phyloP scores from a whole-genome alignment of 208 protist species.

The Porcisia hertigi region DNA sequence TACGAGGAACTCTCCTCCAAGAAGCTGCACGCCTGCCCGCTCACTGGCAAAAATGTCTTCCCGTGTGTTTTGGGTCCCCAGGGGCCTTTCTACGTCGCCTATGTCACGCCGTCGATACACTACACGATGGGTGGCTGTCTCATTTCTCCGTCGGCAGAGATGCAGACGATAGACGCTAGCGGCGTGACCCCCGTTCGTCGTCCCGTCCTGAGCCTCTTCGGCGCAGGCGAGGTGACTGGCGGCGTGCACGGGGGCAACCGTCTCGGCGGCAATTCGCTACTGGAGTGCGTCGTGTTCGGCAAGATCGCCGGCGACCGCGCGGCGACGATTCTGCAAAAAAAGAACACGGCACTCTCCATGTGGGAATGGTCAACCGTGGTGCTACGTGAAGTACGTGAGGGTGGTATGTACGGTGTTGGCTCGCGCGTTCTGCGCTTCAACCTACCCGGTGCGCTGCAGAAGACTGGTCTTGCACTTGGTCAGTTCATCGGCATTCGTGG shows the following conservation, averaged over 20 bases:
- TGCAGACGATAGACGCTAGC: constrained; percentile 61
- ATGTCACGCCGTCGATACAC: constrained; percentile 95
- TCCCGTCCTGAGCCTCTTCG: constrained; percentile 92
- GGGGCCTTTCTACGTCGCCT: constrained; percentile 80
- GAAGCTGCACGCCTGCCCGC: constrained; percentile 36
- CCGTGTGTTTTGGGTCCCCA: constrained; percentile 60
- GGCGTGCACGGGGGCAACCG: constrained; percentile 97
- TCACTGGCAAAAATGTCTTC: constrained; percentile 86
- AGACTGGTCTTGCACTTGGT: constrained; percentile 64
- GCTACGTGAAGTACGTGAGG: constrained; percentile 50
- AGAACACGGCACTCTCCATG: constrained; percentile 45
- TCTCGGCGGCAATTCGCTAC: constrained; percentile 96
- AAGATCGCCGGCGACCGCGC: constrained; percentile 78
- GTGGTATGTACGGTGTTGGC: constrained; percentile 44
- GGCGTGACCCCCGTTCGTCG: constrained; percentile 34
- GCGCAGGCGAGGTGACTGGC: constrained; percentile 96
- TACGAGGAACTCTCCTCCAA: constrained; percentile 58
- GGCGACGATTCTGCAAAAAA: constrained; percentile 62
- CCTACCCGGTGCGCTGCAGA: constrained; percentile 71
- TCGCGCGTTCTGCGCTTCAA: constrained; percentile 70
- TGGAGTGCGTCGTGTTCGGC: constrained; percentile 81
- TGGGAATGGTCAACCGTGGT: constrained; percentile 47
- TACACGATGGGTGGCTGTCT: constrained; percentile 97
- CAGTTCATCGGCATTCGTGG: constrained; percentile 76
- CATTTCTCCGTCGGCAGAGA: constrained; percentile 83